A percentile compares a stretch with the other conserved stretches of the same genome.
These are phyloP conservation scores for Epichloe scottii DNA, from an alignment of 2,329 filamentous ascomycete species.

Conservation along the genomic window DNA sequence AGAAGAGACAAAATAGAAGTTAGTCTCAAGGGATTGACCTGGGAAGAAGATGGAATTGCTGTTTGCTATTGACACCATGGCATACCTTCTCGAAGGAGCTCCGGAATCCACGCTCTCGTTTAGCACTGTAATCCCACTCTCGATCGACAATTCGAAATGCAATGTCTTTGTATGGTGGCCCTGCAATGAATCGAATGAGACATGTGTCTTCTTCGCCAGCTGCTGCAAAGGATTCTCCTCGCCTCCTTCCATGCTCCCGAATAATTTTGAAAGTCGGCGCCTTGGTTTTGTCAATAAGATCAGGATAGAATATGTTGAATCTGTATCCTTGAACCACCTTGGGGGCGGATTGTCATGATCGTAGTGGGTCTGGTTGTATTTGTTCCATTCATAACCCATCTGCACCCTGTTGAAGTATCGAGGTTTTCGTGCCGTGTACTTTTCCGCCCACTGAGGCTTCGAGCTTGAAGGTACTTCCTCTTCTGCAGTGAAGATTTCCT, in stretches of 20 bases:
- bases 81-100: constrained; percentile 95
- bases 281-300: constrained; percentile 87
- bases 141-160: constrained; percentile 96
- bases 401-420: constrained; percentile 96
- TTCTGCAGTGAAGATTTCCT: constrained; percentile 89
- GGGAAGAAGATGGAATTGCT: constrained; percentile 7
- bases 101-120: constrained; percentile 85
- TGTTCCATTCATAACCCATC: constrained; percentile 99
- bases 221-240: constrained; percentile 83
- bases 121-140: constrained; percentile 98
- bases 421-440: constrained; percentile 82
- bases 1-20: neutral
- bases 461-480: constrained; percentile 53
- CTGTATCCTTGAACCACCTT: constrained; percentile 99
- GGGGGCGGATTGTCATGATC: constrained; percentile 96
- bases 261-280: constrained; percentile 95
- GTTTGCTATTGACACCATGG: constrained; percentile 10
- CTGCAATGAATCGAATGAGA: constrained; percentile 88
- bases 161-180: constrained; percentile 91
- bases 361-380: constrained; percentile 99
- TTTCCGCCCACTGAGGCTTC: constrained; percentile 67
- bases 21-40: neutral
- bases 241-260: constrained; percentile 76
- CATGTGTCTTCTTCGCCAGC: constrained; percentile 96
- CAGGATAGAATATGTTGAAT: constrained; percentile 98